Base-by-base conservation (phyloP, 1,139 yeast genomes). In the Pichia sp. region DNA sequence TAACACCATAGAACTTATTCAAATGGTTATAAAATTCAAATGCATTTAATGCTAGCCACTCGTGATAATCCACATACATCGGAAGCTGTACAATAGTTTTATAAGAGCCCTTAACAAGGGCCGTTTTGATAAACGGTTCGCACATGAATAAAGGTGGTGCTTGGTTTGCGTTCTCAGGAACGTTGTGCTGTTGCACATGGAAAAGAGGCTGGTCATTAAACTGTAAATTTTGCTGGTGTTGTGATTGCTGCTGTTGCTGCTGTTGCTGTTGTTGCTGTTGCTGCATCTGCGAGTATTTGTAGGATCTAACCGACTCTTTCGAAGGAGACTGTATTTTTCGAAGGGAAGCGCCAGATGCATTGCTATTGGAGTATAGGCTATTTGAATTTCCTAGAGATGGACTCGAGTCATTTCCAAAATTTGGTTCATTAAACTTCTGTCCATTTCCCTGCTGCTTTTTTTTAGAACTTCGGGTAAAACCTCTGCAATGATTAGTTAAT, bases 81-180 rank as follows among this genome's bases (percentile, higher is more conserved):
- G 99, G 99, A 34, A 90, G 77, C 68, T 89, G 96, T 1, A 93
- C 98, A 61, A 93, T 93, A 1, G 99, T 92, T 65, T 88, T 90
- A 74, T 90, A 95, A 0, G 96, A 88, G n/a, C 99, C 99, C 67
- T 93, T 93, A 38, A 95, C 99, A 48, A 93, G 75, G 0, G 98
- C 96, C 0, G 97, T 89, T 59, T 92, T 85, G 5, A 92, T 95
- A 70, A 88, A 95, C 13, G 98, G 98, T 62, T 92, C 97, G 67
- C 95, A 86, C 64, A 93, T 70, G 67, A 90, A 93, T 50, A 87
- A 75, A 10, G 92, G 95, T 53, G 72, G 64, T 41, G 71, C 64
- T 46, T 71, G 61, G 59, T 70, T 58, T 45, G 48, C 46, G 5
- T 41, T 23, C 7, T 46, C 50, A 11, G 49, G 51, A 10, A 30